phyloP scores from a whole-genome alignment of 768 basidiomycete genomes.

The Stropharia rugosoannulata region DNA sequence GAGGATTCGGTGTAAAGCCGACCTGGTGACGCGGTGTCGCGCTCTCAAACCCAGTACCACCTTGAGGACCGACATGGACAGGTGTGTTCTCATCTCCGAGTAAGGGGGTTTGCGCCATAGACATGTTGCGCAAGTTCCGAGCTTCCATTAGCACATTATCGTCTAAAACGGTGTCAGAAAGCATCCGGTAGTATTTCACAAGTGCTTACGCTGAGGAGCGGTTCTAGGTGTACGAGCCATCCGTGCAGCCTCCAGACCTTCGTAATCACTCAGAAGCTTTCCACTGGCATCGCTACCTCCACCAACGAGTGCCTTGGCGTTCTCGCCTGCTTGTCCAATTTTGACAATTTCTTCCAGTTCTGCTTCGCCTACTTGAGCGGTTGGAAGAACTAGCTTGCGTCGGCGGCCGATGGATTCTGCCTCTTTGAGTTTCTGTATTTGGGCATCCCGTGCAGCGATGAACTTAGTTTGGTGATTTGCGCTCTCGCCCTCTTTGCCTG shows the following conservation, averaged over 20 bases:
- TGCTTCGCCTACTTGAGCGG: constrained; percentile 89
- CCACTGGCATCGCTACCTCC: constrained; percentile 84
- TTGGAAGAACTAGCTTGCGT: constrained; percentile 79
- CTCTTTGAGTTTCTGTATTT: constrained; percentile 97
- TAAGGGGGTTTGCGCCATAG: constrained; percentile 87
- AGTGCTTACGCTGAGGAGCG: constrained; percentile 81
- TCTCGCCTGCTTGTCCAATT: constrained; percentile 92
- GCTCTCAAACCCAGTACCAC: constrained; percentile 90
- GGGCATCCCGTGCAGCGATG: constrained; percentile 93
- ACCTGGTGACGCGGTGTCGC: constrained; percentile 93
- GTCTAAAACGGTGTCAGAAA: constrained; percentile 47
- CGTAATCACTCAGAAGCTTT: constrained; percentile 89
- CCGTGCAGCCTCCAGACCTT: constrained; percentile 80
- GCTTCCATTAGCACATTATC: constrained; percentile 95
- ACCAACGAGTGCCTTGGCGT: constrained; percentile 79
- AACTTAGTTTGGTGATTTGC: constrained; percentile 86
- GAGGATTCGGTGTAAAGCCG: constrained; percentile 93
- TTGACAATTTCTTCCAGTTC: constrained; percentile 99
- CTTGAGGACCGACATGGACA: constrained; percentile 67
- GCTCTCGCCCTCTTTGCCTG: constrained; percentile 62
- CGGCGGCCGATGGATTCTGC: constrained; percentile 92
- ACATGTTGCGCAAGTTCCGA: constrained; percentile 93
- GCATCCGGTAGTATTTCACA: background rate
- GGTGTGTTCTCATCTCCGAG: constrained; percentile 98
- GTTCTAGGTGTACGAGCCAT: constrained; percentile 96